Evolutionary conservation across 345 rosid genomes (phyloP).

Genomic region (Hypericum perforatum): DNA sequence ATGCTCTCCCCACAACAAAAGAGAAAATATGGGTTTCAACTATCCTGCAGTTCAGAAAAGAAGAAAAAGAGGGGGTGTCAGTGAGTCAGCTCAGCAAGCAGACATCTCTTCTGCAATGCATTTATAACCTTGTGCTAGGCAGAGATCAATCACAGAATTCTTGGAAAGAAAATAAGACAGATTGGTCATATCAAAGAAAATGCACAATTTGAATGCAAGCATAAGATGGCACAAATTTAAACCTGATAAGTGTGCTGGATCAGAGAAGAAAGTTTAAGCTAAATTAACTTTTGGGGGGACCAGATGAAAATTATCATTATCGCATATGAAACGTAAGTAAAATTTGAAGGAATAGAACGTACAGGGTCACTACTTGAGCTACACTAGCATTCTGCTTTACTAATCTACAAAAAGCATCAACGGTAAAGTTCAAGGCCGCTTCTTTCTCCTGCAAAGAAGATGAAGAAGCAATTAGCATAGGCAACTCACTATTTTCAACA

Average conservation of each 20-base stretch:
- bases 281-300: too few species aligned
- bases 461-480: constrained; percentile 19
- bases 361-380: constrained; percentile 95
- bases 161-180: too few species aligned
- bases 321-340: constrained; percentile 6
- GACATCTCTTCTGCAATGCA: constrained; percentile 7
- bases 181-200: too few species aligned
- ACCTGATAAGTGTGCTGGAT: too few species aligned
- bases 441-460: constrained; percentile 89
- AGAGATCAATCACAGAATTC: too few species aligned
- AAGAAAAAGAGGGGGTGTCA: constrained; percentile 7
- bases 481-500: background rate
- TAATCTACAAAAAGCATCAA: constrained; percentile 97
- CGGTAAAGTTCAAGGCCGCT: constrained; percentile 79
- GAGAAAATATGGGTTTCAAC: constrained; percentile 98
- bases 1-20: constrained; percentile 98
- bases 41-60: constrained; percentile 61
- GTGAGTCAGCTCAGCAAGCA: constrained; percentile 2
- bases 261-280: too few species aligned
- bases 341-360: constrained; percentile 15
- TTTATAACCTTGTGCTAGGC: too few species aligned
- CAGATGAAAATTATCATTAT: background rate
- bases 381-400: constrained; percentile 87
- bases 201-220: too few species aligned
- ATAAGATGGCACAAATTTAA: too few species aligned